A percentile compares a stretch with the other conserved stretches of the same genome.
phyloP scores from a whole-genome alignment of 1,139 yeast genomes.

The Candida tetrigidarum region DNA sequence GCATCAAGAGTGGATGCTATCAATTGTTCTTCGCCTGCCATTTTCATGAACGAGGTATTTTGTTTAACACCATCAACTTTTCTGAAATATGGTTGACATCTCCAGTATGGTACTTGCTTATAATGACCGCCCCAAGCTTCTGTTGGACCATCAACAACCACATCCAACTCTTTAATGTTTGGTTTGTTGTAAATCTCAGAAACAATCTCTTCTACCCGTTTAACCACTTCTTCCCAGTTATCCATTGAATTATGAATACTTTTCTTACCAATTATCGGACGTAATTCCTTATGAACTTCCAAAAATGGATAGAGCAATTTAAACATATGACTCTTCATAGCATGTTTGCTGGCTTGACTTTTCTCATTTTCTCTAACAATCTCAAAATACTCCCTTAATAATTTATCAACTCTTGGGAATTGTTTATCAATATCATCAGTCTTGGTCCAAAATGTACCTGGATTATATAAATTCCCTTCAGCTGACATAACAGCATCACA shows the following conservation, averaged over 20 bases:
- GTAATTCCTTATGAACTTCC: constrained; percentile 71
- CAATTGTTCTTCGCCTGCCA: constrained; percentile 35
- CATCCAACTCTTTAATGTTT: constrained; percentile 52
- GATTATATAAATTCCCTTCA: constrained; percentile 92
- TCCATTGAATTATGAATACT: constrained; percentile 52
- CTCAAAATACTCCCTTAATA: constrained; percentile 87
- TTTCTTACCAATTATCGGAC: constrained; percentile 70
- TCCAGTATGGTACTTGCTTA: constrained; percentile 90
- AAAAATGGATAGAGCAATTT: constrained; percentile 82
- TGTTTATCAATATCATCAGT: constrained; percentile 59
- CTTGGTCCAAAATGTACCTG: constrained; percentile 80
- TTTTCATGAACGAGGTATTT: constrained; percentile 42
- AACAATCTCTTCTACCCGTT: constrained; percentile 68
- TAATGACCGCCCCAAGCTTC: constrained; percentile 84
- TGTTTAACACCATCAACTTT: constrained; percentile 72
- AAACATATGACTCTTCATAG: constrained; percentile 94
- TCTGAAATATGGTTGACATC: constrained; percentile 95
- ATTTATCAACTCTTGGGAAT: constrained; percentile 83
- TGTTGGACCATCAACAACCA: constrained; percentile 52
- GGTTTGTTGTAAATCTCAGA: constrained; percentile 50
- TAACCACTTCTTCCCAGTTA: constrained; percentile 73
- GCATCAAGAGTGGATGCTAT: constrained; percentile 10
- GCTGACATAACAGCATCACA: constrained; percentile 99
- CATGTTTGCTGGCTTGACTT: constrained; percentile 76
- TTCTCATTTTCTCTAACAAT: constrained; percentile 61